Evolutionary conservation across 305 asterid genomes (phyloP), one percentile per base, ranked within the genome.

Genomic region (Rubia occidens): DNA sequence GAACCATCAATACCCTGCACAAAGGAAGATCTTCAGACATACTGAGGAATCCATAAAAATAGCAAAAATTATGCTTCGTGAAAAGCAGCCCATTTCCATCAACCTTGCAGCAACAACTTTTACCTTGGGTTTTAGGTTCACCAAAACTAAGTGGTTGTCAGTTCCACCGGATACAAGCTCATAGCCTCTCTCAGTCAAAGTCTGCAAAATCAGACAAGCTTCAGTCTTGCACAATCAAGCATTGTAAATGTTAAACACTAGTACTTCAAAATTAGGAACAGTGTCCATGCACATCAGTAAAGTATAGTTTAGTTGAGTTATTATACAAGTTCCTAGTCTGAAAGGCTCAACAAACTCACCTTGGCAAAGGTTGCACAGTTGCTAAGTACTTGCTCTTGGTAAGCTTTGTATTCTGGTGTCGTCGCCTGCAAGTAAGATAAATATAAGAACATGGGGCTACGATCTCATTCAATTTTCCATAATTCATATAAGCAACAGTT

Each of bases 361-460:
- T 88, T 78, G 39, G 98, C 95, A 77, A 89, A 91, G 82, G 80
- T 88, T 7, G 94, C 75, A 77, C 89, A 83, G 81, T 89, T 91
- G 81, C 89, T 91, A 63, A 91, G 84, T 67, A 89, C 97, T 85
- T 89, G 96, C 76, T 91, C 96, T 80, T 91, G 97, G 86, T 91
- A 91, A 65, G 96, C 96, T 81, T 72, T 87, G 91, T 89, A 91
- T 82, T 91, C 95, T 67, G 97, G 81, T 62, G 96, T 89, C 14
- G 75, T 76, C 64, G 95, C 91, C 96, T 89, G 87, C 78, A 75
- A 35, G 51, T 73, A 62, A 72, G 3, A 37, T 13, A 71, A 32
- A 32, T 60, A 45, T 11, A 29, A 64, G 67, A 60, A 66, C 11
- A 58, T 5, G 40, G 37, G 49, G 56, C 44, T 3, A 53, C 59